Base-by-base conservation (phyloP, 2,329 filamentous ascomycete species). In the Verticillium albo-atrum region DNA sequence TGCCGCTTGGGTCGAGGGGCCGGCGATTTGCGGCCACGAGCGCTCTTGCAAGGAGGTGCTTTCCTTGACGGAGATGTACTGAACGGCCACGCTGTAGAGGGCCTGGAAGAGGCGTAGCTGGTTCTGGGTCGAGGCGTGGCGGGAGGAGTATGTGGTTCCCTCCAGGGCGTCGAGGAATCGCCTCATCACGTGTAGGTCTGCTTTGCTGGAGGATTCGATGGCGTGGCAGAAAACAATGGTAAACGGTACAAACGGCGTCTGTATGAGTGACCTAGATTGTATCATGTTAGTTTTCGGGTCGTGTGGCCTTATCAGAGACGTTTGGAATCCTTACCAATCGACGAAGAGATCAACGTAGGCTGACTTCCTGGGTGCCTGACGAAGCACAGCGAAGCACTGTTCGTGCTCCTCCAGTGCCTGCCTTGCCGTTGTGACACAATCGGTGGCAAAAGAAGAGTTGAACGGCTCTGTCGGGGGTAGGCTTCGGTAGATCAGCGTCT, bases 181-280 rank as follows among this genome's bases (percentile, higher is more conserved):
- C 10, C 58, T 57, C 0, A 68, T 37, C 20, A 55, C 72, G 7
- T 68, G 57, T 2, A 83, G 74, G 57, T 82, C 80, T 2, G 67
- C 65, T 23, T 67, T 60, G n/a, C 79, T 71, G n/a, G 72, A 74
- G 0, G 75, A 73, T 57, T 78, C 74, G 47, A 68, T 65, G 23
- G 65, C 59, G 54, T 68, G 64, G 30, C 68, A 70, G 53, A 69
- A 70, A 1, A 70, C 14, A 9, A 69, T 61, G 3, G 65, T 68
- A 47, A 68, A 69, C 2, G 67, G 67, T 2, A 67, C 62, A 23
- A 69, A 70, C 0, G 67, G 68, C 0, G 67, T 66, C 4, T 61
- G 56, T 0, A 64, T 23, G 4, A 68, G 50, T 1, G 61, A 55
- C 67, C 67, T 64, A 50, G 12, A 14, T 42, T 51, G 12, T 17